Evolutionary conservation across 2,329 filamentous ascomycete species (phyloP).

Genomic region (Ophiostoma sp.): DNA sequence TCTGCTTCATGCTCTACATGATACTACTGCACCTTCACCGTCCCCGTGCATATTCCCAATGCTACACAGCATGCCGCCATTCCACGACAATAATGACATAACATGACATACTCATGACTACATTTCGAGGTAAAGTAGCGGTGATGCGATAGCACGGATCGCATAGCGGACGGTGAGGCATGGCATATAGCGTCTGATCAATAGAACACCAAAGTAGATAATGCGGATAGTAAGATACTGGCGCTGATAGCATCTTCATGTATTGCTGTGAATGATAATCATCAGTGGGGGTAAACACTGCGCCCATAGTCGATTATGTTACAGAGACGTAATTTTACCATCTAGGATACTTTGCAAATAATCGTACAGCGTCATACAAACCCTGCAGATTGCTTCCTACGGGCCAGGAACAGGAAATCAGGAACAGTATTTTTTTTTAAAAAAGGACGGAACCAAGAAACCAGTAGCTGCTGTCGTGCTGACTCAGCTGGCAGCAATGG

Average conservation of each 20-base stretch:
- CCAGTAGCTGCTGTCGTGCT: background rate
- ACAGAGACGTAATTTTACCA: too few species aligned
- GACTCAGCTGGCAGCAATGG: background rate
- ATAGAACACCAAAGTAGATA: background rate
- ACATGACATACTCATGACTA: constrained; percentile 8
- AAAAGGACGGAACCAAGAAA: too few species aligned
- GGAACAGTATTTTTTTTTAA: too few species aligned
- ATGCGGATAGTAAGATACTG: too few species aligned
- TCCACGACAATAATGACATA: background rate
- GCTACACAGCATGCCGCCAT: constrained; percentile 6
- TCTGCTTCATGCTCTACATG: background rate
- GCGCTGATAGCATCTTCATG: too few species aligned
- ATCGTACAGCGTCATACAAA: too few species aligned
- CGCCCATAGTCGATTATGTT: too few species aligned
- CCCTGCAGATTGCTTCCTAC: too few species aligned
- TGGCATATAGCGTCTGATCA: background rate
- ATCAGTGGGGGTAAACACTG: too few species aligned
- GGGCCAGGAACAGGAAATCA: too few species aligned
- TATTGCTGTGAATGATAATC: too few species aligned
- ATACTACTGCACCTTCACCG: constrained; percentile 6
- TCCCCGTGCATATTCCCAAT: background rate
- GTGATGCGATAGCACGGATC: constrained; percentile 6
- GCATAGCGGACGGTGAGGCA: background rate
- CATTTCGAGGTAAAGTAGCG: constrained; percentile 1
- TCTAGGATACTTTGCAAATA: too few species aligned